phyloP scores from a whole-genome alignment of 306 rosid genomes.

The Pyrus communis region DNA sequence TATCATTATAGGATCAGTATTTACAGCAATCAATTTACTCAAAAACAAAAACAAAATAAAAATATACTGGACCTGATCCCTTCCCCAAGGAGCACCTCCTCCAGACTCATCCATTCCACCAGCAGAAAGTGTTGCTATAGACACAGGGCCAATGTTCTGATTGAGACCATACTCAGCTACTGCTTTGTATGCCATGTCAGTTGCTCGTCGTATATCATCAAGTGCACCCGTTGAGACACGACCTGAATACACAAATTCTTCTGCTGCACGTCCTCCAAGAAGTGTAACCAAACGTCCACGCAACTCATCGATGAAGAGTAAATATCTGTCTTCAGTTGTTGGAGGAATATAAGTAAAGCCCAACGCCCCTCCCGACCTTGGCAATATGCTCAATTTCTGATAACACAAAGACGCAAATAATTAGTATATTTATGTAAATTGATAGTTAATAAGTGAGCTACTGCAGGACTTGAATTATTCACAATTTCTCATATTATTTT shows the following conservation, averaged over 20 bases:
- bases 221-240: constrained; percentile 96
- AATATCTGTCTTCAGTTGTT: constrained; percentile 83
- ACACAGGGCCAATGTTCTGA: constrained; percentile 82
- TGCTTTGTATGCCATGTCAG: constrained; percentile 99
- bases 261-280: constrained; percentile 99
- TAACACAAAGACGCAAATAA: constrained; percentile 15
- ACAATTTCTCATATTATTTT: neutral
- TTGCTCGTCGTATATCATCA: constrained; percentile 93
- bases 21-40: constrained; percentile 5
- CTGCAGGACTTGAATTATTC: neutral
- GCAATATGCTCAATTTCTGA: constrained; percentile 96
- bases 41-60: neutral
- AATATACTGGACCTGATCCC: constrained; percentile 77
- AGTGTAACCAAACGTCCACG: constrained; percentile 92
- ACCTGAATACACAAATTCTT: constrained; percentile 89
- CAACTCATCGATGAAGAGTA: constrained; percentile 94
- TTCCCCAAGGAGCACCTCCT: constrained; percentile 71
- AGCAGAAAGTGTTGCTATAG: constrained; percentile 68
- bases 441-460: neutral
- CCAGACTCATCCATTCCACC: constrained; percentile 94
- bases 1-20: constrained; percentile 33
- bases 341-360: constrained; percentile 96
- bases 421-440: neutral
- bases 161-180: constrained; percentile 97
- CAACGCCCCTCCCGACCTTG: constrained; percentile 94